Base-by-base conservation (phyloP, 345 rosid genomes). In the Abelmoschus esculentus region DNA sequence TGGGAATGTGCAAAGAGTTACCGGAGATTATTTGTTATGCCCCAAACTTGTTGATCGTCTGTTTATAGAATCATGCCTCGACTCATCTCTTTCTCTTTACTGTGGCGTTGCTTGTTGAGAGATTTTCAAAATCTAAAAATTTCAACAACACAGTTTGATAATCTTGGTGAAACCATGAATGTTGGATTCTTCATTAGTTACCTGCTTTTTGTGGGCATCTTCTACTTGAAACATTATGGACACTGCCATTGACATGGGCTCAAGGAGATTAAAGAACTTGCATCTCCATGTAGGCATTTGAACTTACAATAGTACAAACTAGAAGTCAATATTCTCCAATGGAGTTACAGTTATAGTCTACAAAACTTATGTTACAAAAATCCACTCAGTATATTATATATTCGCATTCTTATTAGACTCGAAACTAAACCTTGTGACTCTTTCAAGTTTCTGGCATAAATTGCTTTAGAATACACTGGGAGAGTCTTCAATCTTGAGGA, bases 371-470 rank as follows among this genome's bases (percentile, higher is more conserved):
- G 19, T 50, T 50, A 50, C 55, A 50, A 50, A 50, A 50, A 50
- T 50, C 9, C 76, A 79, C 75, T 28, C 36, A 26, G 71, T 70
- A 61, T 77, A 76, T 77, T 78, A 53, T 66, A 76, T 64, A 75
- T 72, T 70, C 70, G 81, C 74, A 71, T 74, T 65, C 67, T 66
- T 67, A 57, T 73, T 46, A 56, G 77, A 7, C 40, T 36, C 40
- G 32, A 31, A 36, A 22, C 26, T 1, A 22, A 22, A 22, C 26
- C 26, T 22, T 22, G 26, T 22, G 26, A 22, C 0, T 22, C 26
- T 22, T 22, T 22, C 26, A 22, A 22, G 26, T 22, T 22, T 22
- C 26, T 22, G 26, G 26, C 26, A 22, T 22, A 22, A 22, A 22
- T 22, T 22, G 26, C 26, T 22, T 22, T 22, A 22, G 26, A 22